Base-by-base conservation (phyloP, 805 yeast species). In the Pichia gijzeniarum region DNA sequence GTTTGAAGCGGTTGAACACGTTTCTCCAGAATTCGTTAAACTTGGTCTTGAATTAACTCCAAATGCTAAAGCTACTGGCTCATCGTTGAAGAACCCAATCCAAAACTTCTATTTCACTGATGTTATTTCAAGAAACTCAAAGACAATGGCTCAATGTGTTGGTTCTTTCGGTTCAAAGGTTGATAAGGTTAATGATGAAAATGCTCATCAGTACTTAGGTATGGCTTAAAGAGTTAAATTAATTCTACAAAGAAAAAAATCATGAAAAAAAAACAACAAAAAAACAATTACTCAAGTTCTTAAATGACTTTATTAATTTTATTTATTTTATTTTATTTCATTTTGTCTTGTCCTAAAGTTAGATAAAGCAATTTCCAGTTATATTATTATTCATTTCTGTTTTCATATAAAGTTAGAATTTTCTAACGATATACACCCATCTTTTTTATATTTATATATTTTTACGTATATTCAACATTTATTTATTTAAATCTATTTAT, bases 71-170 rank as follows among this genome's bases (percentile, higher is more conserved):
- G 69, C 73, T 56, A 56, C 63, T 16, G 68, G 76, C 35, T 58
- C 70, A 30, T 55, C 60, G 14, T 74, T 87, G 60, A 73, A 72
- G 64, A 80, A 82, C 64, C 89, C 89, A 47, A 80, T 86, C 60
- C 77, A 77, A 55, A 85, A 86, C 77, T 86, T 84, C 65, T 86
- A 87, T 72, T 83, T 86, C 74, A 86, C 95, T 31, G 91, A 87
- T 64, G 86, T 85, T 51, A 82, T 86, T 54, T 82, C 95, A 20
- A 77, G 95, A 71, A 79, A 86, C 46, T 86, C 95, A 41, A 86
- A 88, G 53, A 87, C 95, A 27, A 87, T 86, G 95, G 95, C 95
- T 35, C 82, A 76, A 68, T 84, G 95, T 71, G 80, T 88, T 48
- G 74, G 82, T 44, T 69, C 82, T 47, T 80, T 82, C 59, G 86